Conservation (phyloP, 768 basidiomycete species). For the Chlorophyllum brunneum region DNA sequence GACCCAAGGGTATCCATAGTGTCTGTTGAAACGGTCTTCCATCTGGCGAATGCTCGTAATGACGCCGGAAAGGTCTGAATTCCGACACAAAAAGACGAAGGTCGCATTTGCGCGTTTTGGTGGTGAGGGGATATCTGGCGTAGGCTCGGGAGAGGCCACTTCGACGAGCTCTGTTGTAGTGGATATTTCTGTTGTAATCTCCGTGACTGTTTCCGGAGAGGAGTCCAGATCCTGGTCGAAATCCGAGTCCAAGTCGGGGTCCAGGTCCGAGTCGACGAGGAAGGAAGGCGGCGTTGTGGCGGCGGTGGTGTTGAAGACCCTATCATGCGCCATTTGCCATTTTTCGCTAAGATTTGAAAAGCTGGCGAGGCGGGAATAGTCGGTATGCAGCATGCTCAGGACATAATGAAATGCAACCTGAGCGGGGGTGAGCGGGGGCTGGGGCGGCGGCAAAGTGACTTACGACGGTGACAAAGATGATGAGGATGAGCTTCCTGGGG, state of each 20-base stretch:
- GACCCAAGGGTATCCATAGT: conserved; percentile 76
- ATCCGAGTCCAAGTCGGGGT: background rate
- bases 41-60: conserved; percentile 58
- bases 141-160: background rate
- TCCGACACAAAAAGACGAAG: conserved; percentile 70
- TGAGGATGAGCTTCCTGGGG: conserved; percentile 53
- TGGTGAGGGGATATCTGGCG: background rate
- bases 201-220: background rate
- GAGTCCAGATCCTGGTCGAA: background rate
- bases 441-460: conserved; percentile 17
- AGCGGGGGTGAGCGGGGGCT: background rate
- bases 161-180: conserved; percentile 5
- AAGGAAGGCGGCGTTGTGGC: conserved; percentile 1
- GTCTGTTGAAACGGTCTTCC: conserved; percentile 83
- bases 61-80: conserved; percentile 49
- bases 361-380: conserved; percentile 44
- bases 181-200: background rate
- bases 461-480: conserved; percentile 45
- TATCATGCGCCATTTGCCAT: conserved; percentile 21
- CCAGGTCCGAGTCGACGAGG: background rate
- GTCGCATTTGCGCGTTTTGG: conserved; percentile 62
- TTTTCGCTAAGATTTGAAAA: conserved; percentile 31
- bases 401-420: conserved; percentile 57
- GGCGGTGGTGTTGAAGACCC: conserved; percentile 10
- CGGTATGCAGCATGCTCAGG: conserved; percentile 45